Base-by-base conservation (phyloP, 768 basidiomycete species). In the Leccinum arenicola region DNA sequence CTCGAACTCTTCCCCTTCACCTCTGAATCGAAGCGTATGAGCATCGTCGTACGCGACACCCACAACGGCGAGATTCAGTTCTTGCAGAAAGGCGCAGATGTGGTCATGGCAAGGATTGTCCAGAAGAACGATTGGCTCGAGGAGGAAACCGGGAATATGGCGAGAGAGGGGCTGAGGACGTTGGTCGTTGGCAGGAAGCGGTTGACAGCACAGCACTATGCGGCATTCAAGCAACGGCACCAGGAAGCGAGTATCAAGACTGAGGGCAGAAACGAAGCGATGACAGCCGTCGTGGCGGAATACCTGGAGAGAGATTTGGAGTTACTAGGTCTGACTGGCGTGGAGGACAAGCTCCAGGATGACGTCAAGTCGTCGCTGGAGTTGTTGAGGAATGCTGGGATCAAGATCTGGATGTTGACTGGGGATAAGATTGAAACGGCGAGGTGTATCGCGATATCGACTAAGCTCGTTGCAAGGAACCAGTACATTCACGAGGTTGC, bases 381-480 rank as follows among this genome's bases (percentile, higher is more conserved):
- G 75, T 70, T 98, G 54, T 73, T 99, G 62, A 78, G 95, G 64
- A 98, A 98, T 71, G 97, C 96, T 0, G 96, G 96, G 4, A 87
- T 99, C 75, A 97, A 92, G 81, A 98, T 99, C 59, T 99, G 97
- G 97, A 98, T 98, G 97, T 79, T 98, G 66, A 99, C 97, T 0
- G 96, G 97, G 1, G 97, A 99, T 75, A 99, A 98, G 78, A 93
- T 98, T 52, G 97, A 99, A 78, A 99, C 97, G 3, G 97, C 97
- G 5, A 88, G 95, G 38, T 96, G 95, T 74, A 99, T 99, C 68
- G 95, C 96, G 5, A 94, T 98, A 62, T 97, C 95, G 38, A 97
- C 93, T 7, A 98, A 98, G 71, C 78, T 98, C 53, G 97, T 98
- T 8, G 89, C 93, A 23, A 82, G 97, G 66, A 94, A 94, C 67